A percentile compares a stretch with the other conserved stretches of the same genome.
Conservation (phyloP, 345 rosid genomes). For the Linum trigynum region DNA sequence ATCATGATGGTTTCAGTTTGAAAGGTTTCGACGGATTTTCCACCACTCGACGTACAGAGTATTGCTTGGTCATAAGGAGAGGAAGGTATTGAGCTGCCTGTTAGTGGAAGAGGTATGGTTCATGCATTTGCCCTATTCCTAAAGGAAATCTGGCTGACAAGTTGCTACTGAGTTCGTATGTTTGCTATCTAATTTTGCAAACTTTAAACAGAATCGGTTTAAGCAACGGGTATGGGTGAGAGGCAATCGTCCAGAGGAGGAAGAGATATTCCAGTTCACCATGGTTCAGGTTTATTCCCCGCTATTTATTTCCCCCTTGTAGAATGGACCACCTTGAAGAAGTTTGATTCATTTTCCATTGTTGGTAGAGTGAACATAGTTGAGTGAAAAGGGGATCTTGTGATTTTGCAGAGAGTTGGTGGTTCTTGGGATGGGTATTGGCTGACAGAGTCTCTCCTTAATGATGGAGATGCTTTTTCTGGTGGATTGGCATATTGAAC, state of each 20-base stretch:
- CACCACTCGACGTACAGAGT: slow-evolving; percentile 87
- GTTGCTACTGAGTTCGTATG: background rate
- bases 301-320: background rate
- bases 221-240: slow-evolving; percentile 86
- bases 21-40: slow-evolving; percentile 83
- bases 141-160: background rate
- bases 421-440: slow-evolving; percentile 97
- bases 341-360: background rate
- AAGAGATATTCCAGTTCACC: slow-evolving; percentile 80
- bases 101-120: slow-evolving; percentile 60
- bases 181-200: background rate
- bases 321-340: background rate
- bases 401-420: slow-evolving; percentile 57
- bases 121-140: no score
- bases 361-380: background rate
- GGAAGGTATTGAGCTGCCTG: slow-evolving; percentile 74
- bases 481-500: slow-evolving; percentile 82
- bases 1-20: slow-evolving; percentile 41
- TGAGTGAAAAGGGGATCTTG: background rate
- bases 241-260: slow-evolving; percentile 85
- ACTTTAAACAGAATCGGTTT: slow-evolving; percentile 48
- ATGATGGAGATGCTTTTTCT: slow-evolving; percentile 74
- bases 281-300: slow-evolving; percentile 57
- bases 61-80: slow-evolving; percentile 79
- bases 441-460: slow-evolving; percentile 80